Percentiles rank a stretch among this genome's conserved stretches.
These are phyloP conservation scores for Hypoxylon sp. DNA, from an alignment of 2,329 filamentous ascomycete genomes.

Conservation along the genomic window DNA sequence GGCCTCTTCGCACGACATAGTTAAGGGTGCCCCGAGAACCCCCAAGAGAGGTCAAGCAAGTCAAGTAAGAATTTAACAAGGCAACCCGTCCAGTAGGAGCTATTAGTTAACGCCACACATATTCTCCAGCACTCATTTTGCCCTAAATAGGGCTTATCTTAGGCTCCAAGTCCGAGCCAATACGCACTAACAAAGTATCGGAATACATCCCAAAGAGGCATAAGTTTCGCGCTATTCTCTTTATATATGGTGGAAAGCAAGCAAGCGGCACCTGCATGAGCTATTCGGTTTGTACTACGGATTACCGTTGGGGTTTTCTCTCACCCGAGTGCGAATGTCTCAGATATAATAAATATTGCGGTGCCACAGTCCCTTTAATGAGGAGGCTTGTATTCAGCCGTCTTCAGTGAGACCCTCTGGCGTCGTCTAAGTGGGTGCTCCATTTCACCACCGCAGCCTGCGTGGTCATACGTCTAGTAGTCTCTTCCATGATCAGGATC, in stretches of 20 bases:
- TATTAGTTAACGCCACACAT: not conserved
- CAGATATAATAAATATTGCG: constrained; percentile 3
- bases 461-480: not conserved
- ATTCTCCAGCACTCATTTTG: not conserved
- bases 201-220: not conserved
- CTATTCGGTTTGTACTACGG: constrained; percentile 8
- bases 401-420: not conserved
- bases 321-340: not conserved
- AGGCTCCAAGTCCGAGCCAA: not conserved
- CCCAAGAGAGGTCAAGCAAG: not conserved
- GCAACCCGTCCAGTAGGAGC: not conserved
- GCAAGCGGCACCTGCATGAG: constrained; percentile 4
- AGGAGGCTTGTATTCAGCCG: not conserved
- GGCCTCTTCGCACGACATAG: not conserved
- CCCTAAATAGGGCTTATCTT: constrained; percentile 8
- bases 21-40: too few species aligned
- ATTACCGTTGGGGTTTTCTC: constrained; percentile 23
- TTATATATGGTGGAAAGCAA: not conserved
- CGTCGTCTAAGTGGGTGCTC: not conserved
- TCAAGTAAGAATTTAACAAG: not conserved
- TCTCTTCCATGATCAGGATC: not conserved
- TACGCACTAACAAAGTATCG: not conserved
- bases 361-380: not conserved
- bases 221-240: not conserved
- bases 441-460: not conserved